Evolutionary conservation across 2,329 filamentous ascomycete genomes (phyloP), one percentile per base, ranked within the genome.

Genomic region (Aspergillus niger): DNA sequence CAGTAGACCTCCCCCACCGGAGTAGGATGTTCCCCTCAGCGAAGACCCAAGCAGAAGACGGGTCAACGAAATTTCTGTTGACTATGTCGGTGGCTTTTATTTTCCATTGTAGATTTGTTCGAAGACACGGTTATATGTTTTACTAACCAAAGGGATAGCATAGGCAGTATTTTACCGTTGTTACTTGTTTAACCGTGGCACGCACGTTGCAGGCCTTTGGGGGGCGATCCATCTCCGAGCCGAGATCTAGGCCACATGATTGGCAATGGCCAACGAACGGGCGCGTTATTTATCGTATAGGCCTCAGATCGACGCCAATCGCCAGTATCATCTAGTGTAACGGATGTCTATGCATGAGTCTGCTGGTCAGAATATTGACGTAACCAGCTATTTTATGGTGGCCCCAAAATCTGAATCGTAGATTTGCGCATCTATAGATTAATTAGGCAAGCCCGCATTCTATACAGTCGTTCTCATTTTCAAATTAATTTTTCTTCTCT

Each of bases 211-310:
- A 43, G 41, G 20, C 20, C 39, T 32, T 55, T 22, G 44, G 44
- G 15, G 28, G 50, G 26, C 49, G 56, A 62, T 61, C 57, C 53
- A 59, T 41, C 50, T 50, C 55, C 55, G 58, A 61, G 51, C 60
- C 60, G 58, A 63, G 58, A 63, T 63, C 60, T 44, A 51, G 52
- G 48, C 59, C 51, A 57, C 41, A 61, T 61, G 61, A 63, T 61
- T 63, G 59, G 51, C 56, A 52, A 63, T 50, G 51, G 39, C 32
- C 55, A 56, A 52, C 56, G 39, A 38, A 44, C 22, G 41, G 53
- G 39, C 26, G 28, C 55, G 26, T 50, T 30, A 61, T 52, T 30
- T 53, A 30, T 55, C 56, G 32, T 55, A 55, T 20, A 32, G 51
- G 10, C 51, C 8, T 10, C 55, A 38, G 55, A 54, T 50, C 43